Evolutionary conservation across 495 filamentous ascomycete species (phyloP).

Genomic region (Aspergillus haitiensis): DNA sequence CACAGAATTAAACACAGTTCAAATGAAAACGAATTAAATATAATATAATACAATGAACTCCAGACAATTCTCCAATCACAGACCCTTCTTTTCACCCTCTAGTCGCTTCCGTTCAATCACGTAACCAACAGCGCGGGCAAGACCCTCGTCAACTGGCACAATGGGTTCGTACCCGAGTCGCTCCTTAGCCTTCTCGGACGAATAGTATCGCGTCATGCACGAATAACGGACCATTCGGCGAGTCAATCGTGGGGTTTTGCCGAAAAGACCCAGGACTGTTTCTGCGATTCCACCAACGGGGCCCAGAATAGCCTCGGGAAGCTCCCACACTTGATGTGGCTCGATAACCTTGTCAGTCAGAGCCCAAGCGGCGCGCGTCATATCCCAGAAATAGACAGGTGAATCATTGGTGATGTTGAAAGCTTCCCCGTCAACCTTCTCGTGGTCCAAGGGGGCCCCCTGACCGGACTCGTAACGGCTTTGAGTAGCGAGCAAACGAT

Average conservation of each 20-base stretch:
- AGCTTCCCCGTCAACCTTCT: constrained; percentile 86
- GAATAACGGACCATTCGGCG: constrained; percentile 70
- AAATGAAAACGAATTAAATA: neutral
- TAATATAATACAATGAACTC: constrained; percentile 22
- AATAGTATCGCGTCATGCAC: constrained; percentile 84
- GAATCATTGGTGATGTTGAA: constrained; percentile 95
- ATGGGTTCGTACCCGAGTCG: constrained; percentile 75
- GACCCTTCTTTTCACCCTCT: constrained; percentile 45
- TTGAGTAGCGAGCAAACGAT: constrained; percentile 64
- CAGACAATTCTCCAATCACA: constrained; percentile 28
- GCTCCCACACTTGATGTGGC: constrained; percentile 65
- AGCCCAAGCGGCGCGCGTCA: constrained; percentile 75
- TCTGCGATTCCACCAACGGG: constrained; percentile 70
- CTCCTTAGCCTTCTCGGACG: constrained; percentile 78
- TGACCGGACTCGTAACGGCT: constrained; percentile 52
- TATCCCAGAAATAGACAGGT: constrained; percentile 97
- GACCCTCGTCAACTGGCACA: constrained; percentile 71
- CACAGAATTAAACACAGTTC: neutral
- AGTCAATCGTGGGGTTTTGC: constrained; percentile 76
- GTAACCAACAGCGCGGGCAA: constrained; percentile 67
- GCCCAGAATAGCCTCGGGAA: constrained; percentile 64
- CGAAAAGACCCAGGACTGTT: constrained; percentile 60
- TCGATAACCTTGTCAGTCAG: constrained; percentile 63
- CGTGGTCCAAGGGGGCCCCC: constrained; percentile 64
- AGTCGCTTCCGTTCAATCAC: constrained; percentile 53